Evolutionary conservation across 805 yeast species (phyloP), one percentile per base, ranked within the genome.

Genomic region (Suhomyces sp.): DNA sequence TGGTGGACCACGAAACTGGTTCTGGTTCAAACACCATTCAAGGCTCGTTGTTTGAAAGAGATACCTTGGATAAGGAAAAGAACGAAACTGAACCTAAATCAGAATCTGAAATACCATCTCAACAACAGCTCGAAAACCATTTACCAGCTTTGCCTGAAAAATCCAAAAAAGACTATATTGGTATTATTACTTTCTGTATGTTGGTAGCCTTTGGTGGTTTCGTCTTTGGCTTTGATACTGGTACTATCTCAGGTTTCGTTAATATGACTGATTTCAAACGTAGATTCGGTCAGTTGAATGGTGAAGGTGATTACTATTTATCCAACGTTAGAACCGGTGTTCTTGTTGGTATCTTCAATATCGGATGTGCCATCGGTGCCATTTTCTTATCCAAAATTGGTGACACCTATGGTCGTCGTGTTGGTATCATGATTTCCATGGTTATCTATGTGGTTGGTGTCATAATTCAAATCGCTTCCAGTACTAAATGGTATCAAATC

Each of bases 181-280:
- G 57, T 15, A 59, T 64, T 51, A 33, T 62, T 58, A 19, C 58
- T 9, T 60, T 65, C 38, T 79, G 87, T 58, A 48, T 69, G n/a
- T 49, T 76, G 35, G 76, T 82, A 45, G 84, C 87, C 20, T 82
- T 82, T 44, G 88, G 87, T 64, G 90, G 88, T 30, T 82, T 77
- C 54, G 81, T 81, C 28, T 82, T 79, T 51, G 88, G 88, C 41
- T 81, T 81, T 73, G 88, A 81, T 65, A 82, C 86, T 33, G 88
- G 88, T 65, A 80, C 88, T 44, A 76, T 81, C 58, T 79, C 84
- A 25, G 87, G 87, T 46, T 77, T 81, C 50, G 77, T 80, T 32
- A 76, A 76, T 54, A 76, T 81, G 79, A 48, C 66, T n/a, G 77
- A 78, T 43, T 81, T 74, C 58, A 53, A 61, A 34, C 38, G 45